These are phyloP conservation scores for Penicillium polonicum DNA, from an alignment of 2,329 filamentous ascomycete species.

Conservation along the genomic window DNA sequence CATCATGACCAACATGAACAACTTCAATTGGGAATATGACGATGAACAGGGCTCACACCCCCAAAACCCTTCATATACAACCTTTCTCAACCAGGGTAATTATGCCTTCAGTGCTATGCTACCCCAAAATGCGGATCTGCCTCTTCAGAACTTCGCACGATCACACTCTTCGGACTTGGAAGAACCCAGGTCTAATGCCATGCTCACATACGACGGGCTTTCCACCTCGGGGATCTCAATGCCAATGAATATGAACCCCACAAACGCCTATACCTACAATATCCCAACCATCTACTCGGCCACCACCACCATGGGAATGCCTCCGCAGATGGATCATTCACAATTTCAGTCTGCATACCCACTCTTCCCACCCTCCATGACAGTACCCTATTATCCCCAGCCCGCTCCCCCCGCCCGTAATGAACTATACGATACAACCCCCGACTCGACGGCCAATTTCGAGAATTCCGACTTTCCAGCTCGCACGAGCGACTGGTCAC, in stretches of 20 bases:
- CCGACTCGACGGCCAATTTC: slow-evolving; percentile 16
- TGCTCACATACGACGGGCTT: slow-evolving; percentile 29
- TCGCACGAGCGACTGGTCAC: slow-evolving; percentile 16
- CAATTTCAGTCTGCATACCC: slow-evolving; percentile 16
- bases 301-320: slow-evolving; percentile 20
- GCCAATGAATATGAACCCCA: slow-evolving; percentile 24
- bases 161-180: slow-evolving; percentile 14
- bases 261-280: slow-evolving; percentile 25
- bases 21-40: slow-evolving; percentile 15
- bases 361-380: slow-evolving; percentile 6
- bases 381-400: slow-evolving; percentile 11
- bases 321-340: slow-evolving; percentile 16
- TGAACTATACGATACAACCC: slow-evolving; percentile 13
- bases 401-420: not conserved
- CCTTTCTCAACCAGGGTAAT: slow-evolving; percentile 12
- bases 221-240: slow-evolving; percentile 17
- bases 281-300: slow-evolving; percentile 22
- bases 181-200: slow-evolving; percentile 25
- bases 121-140: slow-evolving; percentile 17
- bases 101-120: slow-evolving; percentile 21
- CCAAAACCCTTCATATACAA: slow-evolving; percentile 18
- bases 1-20: slow-evolving; percentile 16
- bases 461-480: slow-evolving; percentile 23
- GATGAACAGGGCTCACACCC: slow-evolving; percentile 16
- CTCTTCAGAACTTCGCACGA: slow-evolving; percentile 19